Evolutionary conservation across 139 green algal species (phyloP).

Genomic region (Nannochloris sp.): DNA sequence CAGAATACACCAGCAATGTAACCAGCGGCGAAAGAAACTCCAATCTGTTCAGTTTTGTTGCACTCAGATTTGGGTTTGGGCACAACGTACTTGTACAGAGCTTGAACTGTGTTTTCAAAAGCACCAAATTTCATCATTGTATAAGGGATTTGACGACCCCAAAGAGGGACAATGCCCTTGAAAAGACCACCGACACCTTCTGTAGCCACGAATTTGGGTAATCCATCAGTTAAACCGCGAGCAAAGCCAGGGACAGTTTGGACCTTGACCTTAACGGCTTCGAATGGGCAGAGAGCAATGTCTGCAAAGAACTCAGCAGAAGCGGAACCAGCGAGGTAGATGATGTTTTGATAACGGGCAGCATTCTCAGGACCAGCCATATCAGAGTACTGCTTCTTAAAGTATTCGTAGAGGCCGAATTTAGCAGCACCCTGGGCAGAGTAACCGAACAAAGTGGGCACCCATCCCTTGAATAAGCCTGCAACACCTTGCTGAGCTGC

Average conservation of each 20-base stretch:
- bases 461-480: constrained; percentile 73
- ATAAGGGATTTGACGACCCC: constrained; percentile 90
- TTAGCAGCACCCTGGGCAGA: constrained; percentile 82
- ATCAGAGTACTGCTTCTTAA: constrained; percentile 72
- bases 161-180: constrained; percentile 80
- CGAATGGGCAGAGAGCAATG: constrained; percentile 86
- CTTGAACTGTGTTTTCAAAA: constrained; percentile 85
- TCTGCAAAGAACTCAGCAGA: constrained; percentile 94
- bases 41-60: constrained; percentile 86
- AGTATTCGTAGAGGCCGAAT: constrained; percentile 82
- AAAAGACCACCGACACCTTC: constrained; percentile 57
- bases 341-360: constrained; percentile 78
- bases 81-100: constrained; percentile 86
- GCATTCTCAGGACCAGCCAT: constrained; percentile 72
- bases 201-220: constrained; percentile 74
- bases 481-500: constrained; percentile 49
- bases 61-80: constrained; percentile 87
- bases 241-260: constrained; percentile 85
- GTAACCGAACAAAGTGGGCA: constrained; percentile 81
- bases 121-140: constrained; percentile 95
- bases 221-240: constrained; percentile 70
- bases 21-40: constrained; percentile 76
- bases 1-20: constrained; percentile 91
- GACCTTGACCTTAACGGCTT: constrained; percentile 95
- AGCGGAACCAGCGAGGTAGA: constrained; percentile 82